Conservation (phyloP, 352 stramenopile genomes). For the Phytophthora pluvialis region DNA sequence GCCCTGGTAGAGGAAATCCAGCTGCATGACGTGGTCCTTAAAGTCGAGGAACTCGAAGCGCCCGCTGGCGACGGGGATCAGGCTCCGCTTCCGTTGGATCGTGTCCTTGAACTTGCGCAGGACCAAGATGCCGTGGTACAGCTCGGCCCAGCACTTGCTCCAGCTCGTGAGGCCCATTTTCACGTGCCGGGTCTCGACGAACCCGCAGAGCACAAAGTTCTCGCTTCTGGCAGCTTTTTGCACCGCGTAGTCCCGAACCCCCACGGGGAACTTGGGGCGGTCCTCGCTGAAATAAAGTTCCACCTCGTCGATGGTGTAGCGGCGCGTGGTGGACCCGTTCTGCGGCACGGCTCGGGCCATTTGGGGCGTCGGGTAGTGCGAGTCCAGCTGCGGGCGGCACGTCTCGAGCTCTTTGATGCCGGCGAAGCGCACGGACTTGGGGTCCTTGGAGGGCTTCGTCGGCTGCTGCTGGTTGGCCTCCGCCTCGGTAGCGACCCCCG, state of each 20-base stretch:
- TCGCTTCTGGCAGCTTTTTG: constrained; percentile 55
- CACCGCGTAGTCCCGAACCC: constrained; percentile 49
- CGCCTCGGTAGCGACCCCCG: neutral
- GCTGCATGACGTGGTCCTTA: constrained; percentile 52
- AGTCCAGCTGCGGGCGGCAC: constrained; percentile 34
- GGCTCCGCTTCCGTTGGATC: constrained; percentile 60
- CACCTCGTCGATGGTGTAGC: constrained; percentile 69
- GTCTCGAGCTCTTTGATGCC: constrained; percentile 45
- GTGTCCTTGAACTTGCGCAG: constrained; percentile 61
- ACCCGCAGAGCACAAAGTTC: constrained; percentile 58
- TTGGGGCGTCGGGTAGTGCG: constrained; percentile 55
- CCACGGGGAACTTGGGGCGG: constrained; percentile 39
- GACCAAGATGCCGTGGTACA: constrained; percentile 74
- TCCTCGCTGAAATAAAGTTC: constrained; percentile 73
- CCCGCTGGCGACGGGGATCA: constrained; percentile 58
- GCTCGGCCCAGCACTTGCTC: constrained; percentile 68
- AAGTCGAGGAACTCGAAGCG: constrained; percentile 61
- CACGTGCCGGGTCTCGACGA: constrained; percentile 49
- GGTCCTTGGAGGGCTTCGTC: constrained; percentile 19
- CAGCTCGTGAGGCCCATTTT: constrained; percentile 55
- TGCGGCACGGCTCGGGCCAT: constrained; percentile 44
- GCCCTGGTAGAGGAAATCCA: constrained; percentile 68
- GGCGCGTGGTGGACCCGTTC: constrained; percentile 51
- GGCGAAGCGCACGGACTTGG: constrained; percentile 61
- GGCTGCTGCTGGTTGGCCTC: constrained; percentile 9